Evolutionary conservation across 148 eudicot genomes (phyloP), one percentile per base, ranked within the genome.

Genomic region (Linanthus parryae): DNA sequence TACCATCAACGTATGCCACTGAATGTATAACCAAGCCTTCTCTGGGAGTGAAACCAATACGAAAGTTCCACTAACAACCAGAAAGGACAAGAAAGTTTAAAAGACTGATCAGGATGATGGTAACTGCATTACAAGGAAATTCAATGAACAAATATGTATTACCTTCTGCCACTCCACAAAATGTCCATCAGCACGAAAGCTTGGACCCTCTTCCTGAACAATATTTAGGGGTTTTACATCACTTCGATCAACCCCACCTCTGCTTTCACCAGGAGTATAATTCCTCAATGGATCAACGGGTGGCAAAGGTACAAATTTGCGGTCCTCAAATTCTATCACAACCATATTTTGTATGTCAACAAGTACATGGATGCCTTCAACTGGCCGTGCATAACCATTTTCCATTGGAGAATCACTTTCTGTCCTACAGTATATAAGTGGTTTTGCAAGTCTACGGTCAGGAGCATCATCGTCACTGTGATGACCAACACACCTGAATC

Each of bases 121-220:
- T n/a, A n/a, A n/a, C n/a, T n/a, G n/a, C n/a, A n/a, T n/a, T n/a
- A n/a, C 35, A 16, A 15, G 14, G 24, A 36, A 44, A n/a, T 23
- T 41, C 44, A 29, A 16, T 20, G 31, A 44, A n/a, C n/a, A 26
- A 21, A 56, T 2, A 29, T 5, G 19, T 20, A 29, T 12, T 59
- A 87, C 99, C 96, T 88, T 94, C 55, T 88, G 96, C 95, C 99
- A 94, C 63, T 94, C 88, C 41, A 94, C 92, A 69, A 71, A 94
- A 59, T 84, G 47, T 12, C 99, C 99, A 57, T 71, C 70, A 59
- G 88, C 87, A 27, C 99, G 91, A 50, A 94, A 94, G 70, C 99
- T 94, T 39, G 96, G 96, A 48, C 99, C 99, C 58, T 94, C 99
- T 30, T 96, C 88, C 81, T 94, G 96, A 63, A 80, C 35, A 54